These are phyloP conservation scores for Sphaerulina vaccinii DNA, from an alignment of 2,329 filamentous ascomycete species.

Conservation along the genomic window DNA sequence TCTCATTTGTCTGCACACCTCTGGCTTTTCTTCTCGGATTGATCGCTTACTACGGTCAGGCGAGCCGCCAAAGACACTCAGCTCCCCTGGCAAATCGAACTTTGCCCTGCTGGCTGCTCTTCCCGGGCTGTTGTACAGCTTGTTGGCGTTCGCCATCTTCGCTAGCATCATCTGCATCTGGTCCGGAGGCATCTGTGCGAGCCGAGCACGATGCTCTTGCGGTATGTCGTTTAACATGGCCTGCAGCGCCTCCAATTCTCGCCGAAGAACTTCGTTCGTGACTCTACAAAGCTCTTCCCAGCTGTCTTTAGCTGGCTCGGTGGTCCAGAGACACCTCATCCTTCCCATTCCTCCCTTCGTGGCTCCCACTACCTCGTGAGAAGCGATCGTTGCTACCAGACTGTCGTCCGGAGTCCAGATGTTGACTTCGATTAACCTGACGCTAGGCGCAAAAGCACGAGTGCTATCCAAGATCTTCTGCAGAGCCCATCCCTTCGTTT, in stretches of 20 bases:
- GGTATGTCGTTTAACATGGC: slow-evolving; percentile 19
- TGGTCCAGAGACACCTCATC: not conserved
- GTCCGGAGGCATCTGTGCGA: slow-evolving; percentile 19
- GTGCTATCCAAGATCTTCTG: not conserved
- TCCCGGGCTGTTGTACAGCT: slow-evolving; percentile 1
- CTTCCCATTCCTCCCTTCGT: not conserved
- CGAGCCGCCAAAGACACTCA: too few species aligned
- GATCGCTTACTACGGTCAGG: too few species aligned
- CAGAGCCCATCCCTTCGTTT: not conserved
- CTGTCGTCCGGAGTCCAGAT: not conserved
- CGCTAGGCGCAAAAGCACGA: not conserved
- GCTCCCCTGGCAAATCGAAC: too few species aligned
- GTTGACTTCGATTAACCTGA: not conserved
- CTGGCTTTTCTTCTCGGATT: too few species aligned
- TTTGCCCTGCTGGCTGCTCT: too few species aligned
- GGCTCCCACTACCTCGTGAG: not conserved
- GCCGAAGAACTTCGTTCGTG: too few species aligned
- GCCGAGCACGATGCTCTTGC: slow-evolving; percentile 20
- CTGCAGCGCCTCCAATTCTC: slow-evolving; percentile 10
- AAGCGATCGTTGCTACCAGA: not conserved
- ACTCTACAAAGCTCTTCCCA: too few species aligned
- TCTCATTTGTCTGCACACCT: too few species aligned
- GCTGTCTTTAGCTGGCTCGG: too few species aligned
- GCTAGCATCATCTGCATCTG: slow-evolving; percentile 19
- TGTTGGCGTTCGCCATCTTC: slow-evolving; percentile 11